A percentile compares a stretch with the other conserved stretches of the same genome.
Conservation (phyloP, 257 asterid species). For the Plantago elongata region DNA sequence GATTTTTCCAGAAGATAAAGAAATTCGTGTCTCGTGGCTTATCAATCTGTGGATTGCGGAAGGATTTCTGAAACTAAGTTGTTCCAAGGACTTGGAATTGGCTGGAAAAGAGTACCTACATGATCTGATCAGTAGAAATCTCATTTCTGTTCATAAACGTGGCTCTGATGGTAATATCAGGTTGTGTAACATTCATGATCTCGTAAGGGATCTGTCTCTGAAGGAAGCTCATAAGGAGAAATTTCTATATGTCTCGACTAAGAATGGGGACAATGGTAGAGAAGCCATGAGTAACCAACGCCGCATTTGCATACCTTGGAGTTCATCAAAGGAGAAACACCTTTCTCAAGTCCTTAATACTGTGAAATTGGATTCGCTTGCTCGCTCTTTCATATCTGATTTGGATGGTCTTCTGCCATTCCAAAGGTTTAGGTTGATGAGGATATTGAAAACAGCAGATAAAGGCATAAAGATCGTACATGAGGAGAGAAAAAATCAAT, state of each 20-base stretch:
- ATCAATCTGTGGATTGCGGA: too few species aligned
- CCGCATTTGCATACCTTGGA: neutral
- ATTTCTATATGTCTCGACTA: neutral
- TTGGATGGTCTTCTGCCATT: neutral
- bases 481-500: neutral
- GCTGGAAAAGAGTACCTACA: too few species aligned
- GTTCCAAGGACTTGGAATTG: too few species aligned
- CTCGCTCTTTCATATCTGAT: neutral
- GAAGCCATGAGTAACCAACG: conserved; percentile 1
- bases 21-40: neutral
- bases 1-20: conserved; percentile 4
- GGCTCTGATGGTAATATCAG: too few species aligned
- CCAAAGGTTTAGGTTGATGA: neutral
- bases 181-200: too few species aligned
- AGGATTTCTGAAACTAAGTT: too few species aligned
- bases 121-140: too few species aligned
- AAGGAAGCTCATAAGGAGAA: too few species aligned
- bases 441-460: neutral
- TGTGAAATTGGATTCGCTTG: neutral
- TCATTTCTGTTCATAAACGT: too few species aligned
- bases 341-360: neutral
- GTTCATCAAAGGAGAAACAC: neutral
- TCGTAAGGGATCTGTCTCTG: too few species aligned
- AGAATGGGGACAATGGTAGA: neutral
- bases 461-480: too few species aligned